Conservation (phyloP, 129 eudicot species). For the Flaveria ramosissima region DNA sequence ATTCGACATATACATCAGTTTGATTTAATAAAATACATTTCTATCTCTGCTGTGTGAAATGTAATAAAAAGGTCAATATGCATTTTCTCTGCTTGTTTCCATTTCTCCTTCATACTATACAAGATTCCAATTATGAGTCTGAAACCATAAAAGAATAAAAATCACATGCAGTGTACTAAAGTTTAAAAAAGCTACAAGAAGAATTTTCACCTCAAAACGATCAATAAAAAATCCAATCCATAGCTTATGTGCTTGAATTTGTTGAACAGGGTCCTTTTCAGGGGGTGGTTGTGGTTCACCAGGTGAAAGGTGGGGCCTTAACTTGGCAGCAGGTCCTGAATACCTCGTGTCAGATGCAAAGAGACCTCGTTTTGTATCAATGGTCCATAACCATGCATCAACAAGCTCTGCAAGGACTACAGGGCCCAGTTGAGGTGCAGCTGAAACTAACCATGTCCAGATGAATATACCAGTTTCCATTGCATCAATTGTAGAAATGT, state of each 20-base stretch:
- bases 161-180: not conserved
- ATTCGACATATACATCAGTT: not conserved
- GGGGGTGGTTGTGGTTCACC: constrained; percentile 87
- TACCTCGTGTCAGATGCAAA: constrained; percentile 88
- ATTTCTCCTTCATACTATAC: not conserved
- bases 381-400: constrained; percentile 99
- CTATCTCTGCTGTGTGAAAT: not conserved
- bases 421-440: constrained; percentile 92
- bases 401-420: constrained; percentile 97
- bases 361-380: constrained; percentile 92
- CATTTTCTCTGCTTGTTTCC: constrained; percentile 1
- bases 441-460: constrained; percentile 99
- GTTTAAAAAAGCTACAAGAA: constrained; percentile 7
- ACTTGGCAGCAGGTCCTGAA: constrained; percentile 89
- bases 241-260: constrained; percentile 87
- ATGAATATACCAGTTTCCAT: constrained; percentile 96
- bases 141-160: not conserved
- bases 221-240: constrained; percentile 98
- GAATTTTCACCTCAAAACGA: constrained; percentile 74
- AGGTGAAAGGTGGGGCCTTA: constrained; percentile 85
- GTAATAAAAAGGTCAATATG: not conserved
- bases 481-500: constrained; percentile 83
- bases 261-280: constrained; percentile 87
- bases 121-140: not conserved
- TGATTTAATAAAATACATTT: too few species aligned